phyloP scores from a whole-genome alignment of 768 basidiomycete genomes.

The Hydnomerulius pinastri region DNA sequence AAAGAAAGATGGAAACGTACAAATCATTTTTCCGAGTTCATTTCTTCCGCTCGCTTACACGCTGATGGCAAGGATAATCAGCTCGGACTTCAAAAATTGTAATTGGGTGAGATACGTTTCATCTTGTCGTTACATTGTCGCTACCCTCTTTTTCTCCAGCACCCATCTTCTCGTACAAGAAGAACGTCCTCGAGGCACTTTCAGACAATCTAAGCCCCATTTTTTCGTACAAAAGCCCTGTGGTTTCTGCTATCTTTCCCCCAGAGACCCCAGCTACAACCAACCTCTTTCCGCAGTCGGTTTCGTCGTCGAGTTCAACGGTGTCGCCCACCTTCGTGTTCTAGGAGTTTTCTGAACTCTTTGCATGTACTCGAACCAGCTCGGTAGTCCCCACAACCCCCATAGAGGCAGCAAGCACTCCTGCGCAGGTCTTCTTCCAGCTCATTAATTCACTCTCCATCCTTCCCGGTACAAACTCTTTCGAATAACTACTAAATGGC shows the following conservation, averaged over 20 bases:
- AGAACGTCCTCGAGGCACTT: slow-evolving; percentile 2
- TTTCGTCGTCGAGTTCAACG: slow-evolving; percentile 2
- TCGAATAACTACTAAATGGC: slow-evolving; percentile 45
- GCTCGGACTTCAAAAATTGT: slow-evolving; percentile 21
- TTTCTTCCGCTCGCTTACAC: not conserved
- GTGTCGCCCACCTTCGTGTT: slow-evolving; percentile 16
- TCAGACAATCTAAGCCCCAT: slow-evolving; percentile 13
- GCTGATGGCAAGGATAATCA: slow-evolving; percentile 3
- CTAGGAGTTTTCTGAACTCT: slow-evolving; percentile 38
- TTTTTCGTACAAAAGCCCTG: slow-evolving; percentile 30
- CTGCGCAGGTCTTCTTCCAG: slow-evolving; percentile 63
- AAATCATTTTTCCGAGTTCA: not conserved
- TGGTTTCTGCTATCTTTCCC: not conserved
- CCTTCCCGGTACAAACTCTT: slow-evolving; percentile 25
- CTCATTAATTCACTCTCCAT: slow-evolving; percentile 38
- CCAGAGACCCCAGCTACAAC: not conserved
- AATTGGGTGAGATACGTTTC: too few species aligned
- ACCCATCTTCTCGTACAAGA: slow-evolving; percentile 7
- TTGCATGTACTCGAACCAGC: slow-evolving; percentile 97
- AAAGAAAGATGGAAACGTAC: not conserved
- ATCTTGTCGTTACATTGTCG: not conserved
- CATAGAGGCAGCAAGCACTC: slow-evolving; percentile 88
- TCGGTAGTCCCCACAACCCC: slow-evolving; percentile 85
- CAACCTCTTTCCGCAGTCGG: not conserved
- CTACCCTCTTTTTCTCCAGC: slow-evolving; percentile 21